Evolutionary conservation across 345 rosid species (phyloP).

Genomic region (Litchi chinensis): DNA sequence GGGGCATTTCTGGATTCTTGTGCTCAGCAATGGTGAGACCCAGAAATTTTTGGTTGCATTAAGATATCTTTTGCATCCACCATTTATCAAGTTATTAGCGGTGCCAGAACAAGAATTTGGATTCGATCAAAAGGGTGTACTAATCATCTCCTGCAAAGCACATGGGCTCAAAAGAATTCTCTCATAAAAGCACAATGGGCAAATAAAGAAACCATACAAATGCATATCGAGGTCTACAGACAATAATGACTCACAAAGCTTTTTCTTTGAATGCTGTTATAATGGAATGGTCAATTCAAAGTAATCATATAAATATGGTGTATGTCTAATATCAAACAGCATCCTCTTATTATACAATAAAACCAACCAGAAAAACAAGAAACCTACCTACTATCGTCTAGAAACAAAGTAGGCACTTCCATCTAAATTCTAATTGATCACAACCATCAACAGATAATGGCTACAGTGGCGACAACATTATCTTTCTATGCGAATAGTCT

Average conservation of each 20-base stretch:
- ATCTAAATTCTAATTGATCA: background rate
- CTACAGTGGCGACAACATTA: background rate
- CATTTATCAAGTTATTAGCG: constrained; percentile 27
- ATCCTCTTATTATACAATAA: background rate
- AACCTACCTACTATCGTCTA: background rate
- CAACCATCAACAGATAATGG: background rate
- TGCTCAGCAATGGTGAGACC: constrained; percentile 1
- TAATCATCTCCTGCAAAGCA: constrained; percentile 34
- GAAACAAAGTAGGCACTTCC: background rate
- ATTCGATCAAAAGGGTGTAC: constrained; percentile 26
- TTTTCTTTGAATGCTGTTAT: background rate
- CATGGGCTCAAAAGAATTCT: constrained; percentile 26
- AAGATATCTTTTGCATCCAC: constrained; percentile 29
- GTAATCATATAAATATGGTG: background rate
- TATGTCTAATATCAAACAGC: background rate
- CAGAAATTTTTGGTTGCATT: constrained; percentile 20
- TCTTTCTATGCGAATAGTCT: background rate
- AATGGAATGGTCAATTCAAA: background rate
- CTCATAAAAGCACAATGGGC: background rate
- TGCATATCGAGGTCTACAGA: background rate
- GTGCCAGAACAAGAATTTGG: constrained; percentile 28
- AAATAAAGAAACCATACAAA: constrained; percentile 9
- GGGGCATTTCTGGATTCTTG: constrained; percentile 26
- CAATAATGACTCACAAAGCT: background rate
- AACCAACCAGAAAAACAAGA: background rate